Base-by-base conservation (phyloP, 2,329 filamentous ascomycete genomes). In the Dothistroma pini region DNA sequence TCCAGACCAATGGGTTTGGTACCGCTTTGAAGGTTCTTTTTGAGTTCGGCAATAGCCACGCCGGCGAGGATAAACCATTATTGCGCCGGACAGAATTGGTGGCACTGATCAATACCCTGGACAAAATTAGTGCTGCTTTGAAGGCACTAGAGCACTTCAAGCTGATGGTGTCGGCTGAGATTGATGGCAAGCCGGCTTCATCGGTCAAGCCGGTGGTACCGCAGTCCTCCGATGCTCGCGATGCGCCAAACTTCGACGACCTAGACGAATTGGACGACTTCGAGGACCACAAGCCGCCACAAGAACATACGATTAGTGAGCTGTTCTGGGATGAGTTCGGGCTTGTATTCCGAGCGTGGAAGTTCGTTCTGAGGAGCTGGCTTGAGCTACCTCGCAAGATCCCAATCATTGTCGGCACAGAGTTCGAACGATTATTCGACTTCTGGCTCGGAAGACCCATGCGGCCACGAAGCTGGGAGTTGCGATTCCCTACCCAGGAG, bases 11-110 rank as follows among this genome's bases (percentile, higher is more conserved):
- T 12, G 95, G 95, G 2, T 97, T 97, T 73, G 95, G 95, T 54
- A 91, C 95, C 0, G 95, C 95, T 0, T 80, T 99, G 64, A 99
- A 99, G 78, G 89, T 99, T 4, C 83, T 99, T 1, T 99, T 99
- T 71, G 95, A 99, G 75, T 95, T 92, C 65, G 92, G 96, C 67
- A 83, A 88, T 65, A 83, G 79, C 7, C 82, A 86, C 69, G 81
- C 80, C 31, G 66, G 65, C 2, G 66, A 71, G 29, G 83, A 85
- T 61, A 86, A 86, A 69, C 92, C 91, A 0, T 80, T 84, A 14
- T 83, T 97, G 21, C 87, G 93, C 73, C 84, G 95, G 66, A 97
- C 93, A 0, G 95, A 99, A 77, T 82, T 99, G 11, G 95, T 99
- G 21, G 91, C 95, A 1, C 82, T 99, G 21, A 89, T 97, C 78